phyloP scores from a whole-genome alignment of 192 early-diverging fungal genomes.

The Linnemannia elongata region DNA sequence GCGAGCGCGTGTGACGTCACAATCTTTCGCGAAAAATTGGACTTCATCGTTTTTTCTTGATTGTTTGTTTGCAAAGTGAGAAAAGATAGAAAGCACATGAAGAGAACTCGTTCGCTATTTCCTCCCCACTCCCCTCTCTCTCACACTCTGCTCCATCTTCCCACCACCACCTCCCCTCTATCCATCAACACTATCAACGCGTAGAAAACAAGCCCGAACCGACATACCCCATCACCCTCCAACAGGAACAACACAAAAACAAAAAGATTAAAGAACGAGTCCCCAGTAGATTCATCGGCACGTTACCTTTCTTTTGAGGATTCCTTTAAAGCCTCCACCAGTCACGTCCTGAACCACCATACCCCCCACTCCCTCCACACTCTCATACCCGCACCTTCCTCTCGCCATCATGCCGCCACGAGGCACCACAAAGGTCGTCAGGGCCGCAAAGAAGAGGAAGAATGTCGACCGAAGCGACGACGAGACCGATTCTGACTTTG shows the following conservation, averaged over 20 bases:
- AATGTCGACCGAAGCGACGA: slow-evolving; percentile 36
- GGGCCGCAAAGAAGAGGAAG: slow-evolving; percentile 38
- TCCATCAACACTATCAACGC: neutral
- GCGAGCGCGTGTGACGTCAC: neutral
- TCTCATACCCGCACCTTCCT: neutral
- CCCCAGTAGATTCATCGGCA: neutral
- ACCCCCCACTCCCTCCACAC: neutral
- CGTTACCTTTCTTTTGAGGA: slow-evolving; percentile 6
- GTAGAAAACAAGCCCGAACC: neutral
- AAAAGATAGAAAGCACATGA: neutral
- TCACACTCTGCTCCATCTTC: neutral
- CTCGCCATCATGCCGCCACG: slow-evolving; percentile 36
- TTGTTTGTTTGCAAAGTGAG: too few relatives aligned
- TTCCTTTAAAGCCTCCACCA: slow-evolving; percentile 18
- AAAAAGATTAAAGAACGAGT: neutral
- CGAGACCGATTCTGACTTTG: slow-evolving; percentile 42
- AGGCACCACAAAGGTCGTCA: neutral
- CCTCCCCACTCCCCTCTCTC: neutral
- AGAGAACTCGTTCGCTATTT: neutral
- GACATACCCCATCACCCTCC: neutral
- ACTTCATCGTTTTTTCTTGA: neutral
- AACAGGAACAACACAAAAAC: neutral
- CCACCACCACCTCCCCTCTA: neutral
- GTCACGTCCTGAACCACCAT: slow-evolving; percentile 11
- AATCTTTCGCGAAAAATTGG: too few relatives aligned